These are phyloP conservation scores for Globisporangium ultimum DNA, from an alignment of 352 stramenopile genomes.

Conservation along the genomic window DNA sequence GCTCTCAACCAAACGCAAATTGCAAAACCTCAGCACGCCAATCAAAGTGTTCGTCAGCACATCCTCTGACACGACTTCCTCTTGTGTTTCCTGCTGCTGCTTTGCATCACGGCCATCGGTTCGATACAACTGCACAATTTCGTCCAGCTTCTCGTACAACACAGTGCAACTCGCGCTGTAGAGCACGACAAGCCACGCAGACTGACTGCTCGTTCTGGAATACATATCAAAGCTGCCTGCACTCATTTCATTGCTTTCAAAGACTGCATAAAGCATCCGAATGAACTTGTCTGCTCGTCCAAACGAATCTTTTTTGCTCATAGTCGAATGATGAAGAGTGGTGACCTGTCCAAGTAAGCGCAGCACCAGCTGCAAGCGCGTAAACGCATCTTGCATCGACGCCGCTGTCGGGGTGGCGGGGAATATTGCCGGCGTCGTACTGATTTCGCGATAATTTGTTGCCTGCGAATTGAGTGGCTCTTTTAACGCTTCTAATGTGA, in stretches of 20 bases:
- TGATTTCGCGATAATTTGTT: not conserved
- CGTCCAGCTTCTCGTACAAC: constrained; percentile 80
- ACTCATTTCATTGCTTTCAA: constrained; percentile 33
- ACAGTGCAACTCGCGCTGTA: constrained; percentile 72
- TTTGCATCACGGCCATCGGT: constrained; percentile 8
- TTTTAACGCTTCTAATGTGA: constrained; percentile 50
- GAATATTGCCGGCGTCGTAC: constrained; percentile 23
- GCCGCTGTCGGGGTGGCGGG: constrained; percentile 36
- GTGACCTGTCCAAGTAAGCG: constrained; percentile 64
- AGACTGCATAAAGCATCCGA: constrained; percentile 47
- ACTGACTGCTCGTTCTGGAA: constrained; percentile 32
- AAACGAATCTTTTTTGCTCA: constrained; percentile 46
- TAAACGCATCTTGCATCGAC: constrained; percentile 79
- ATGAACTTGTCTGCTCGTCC: constrained; percentile 51
- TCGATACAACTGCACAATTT: constrained; percentile 71
- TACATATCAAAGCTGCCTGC: constrained; percentile 3
- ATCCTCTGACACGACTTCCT: constrained; percentile 40
- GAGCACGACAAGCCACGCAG: constrained; percentile 62
- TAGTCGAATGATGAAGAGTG: constrained; percentile 46
- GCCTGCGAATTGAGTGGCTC: constrained; percentile 38
- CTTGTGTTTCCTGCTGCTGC: constrained; percentile 5
- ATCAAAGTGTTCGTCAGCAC: constrained; percentile 57
- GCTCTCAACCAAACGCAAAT: constrained; percentile 65
- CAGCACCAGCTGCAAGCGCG: constrained; percentile 62
- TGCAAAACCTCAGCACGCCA: constrained; percentile 72